Base-by-base conservation (phyloP, 2,329 filamentous ascomycete species). In the Tolypocladium inflatum region DNA sequence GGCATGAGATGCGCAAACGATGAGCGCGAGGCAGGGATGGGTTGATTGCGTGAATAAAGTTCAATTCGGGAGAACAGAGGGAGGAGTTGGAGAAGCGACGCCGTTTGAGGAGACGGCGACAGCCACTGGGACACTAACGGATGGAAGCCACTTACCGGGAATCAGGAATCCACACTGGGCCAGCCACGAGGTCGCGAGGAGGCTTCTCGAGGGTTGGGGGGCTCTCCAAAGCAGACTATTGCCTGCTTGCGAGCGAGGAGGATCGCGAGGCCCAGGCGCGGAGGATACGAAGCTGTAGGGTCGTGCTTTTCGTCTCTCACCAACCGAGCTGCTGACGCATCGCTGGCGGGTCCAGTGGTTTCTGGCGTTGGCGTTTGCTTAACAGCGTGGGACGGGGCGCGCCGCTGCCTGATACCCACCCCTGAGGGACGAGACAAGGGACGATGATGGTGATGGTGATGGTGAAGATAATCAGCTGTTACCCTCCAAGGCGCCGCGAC, bases 1-100 rank as follows among this genome's bases (percentile, higher is more conserved):
- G 63, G 65, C 68, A 70, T 68, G 57, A 52, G 55, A 35, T 19
- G 30, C 48, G 48, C 19, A 51, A 26, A 41, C 8, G 26, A 33
- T 19, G 23, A 43, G 38, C 26, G 48, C 26, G 19, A 51, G 30
- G 48, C 17, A 35, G 48, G 19, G 19, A 35, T n/a, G 30, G 17
- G n/a, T 50, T 33, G 17, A 50, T 37, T 52, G 30, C 19, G 19
- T 35, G 48, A 52, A 37, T 11, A 37, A 33, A 19, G 21, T 21
- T 56, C 61, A 55, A 59, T 60, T 59, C 59, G 58, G 60, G 63
- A 61, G 60, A 50, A 43, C 54, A 30, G 57, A 53, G 58, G 54
- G 56, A 57, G 48, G 45, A 53, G 59, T 55, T 55, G 41, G 43
- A 61, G 51, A 37, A 55, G 13, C 53, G 26, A 55, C 21, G 53